Conservation (phyloP, 306 rosid species). For the Glycyrrhiza uralensis region DNA sequence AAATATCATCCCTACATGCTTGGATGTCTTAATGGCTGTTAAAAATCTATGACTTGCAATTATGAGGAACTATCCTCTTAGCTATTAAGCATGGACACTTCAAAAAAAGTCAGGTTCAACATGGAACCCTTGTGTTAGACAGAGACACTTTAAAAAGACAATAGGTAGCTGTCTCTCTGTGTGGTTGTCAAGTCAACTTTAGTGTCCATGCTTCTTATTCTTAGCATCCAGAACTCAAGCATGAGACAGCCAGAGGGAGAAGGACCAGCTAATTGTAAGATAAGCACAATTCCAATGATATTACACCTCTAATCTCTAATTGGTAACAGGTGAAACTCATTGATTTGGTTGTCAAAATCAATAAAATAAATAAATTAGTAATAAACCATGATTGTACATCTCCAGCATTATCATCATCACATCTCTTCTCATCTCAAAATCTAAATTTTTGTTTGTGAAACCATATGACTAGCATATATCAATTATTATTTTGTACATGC, state of each 20-base stretch:
- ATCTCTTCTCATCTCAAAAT: not conserved
- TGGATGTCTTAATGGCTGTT: not conserved
- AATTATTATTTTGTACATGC: too few species aligned
- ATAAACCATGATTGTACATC: not conserved
- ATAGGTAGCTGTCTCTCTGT: not conserved
- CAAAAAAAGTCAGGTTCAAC: not conserved
- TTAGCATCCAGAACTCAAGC: not conserved
- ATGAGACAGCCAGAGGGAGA: not conserved
- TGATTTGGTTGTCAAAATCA: not conserved
- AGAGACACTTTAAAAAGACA: not conserved
- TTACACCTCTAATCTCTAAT: not conserved
- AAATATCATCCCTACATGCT: not conserved
- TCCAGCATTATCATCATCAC: not conserved
- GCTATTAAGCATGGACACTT: not conserved
- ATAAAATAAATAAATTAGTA: not conserved
- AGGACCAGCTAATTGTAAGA: not conserved
- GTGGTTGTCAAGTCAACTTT: not conserved
- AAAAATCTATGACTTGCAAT: not conserved
- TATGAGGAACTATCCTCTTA: not conserved
- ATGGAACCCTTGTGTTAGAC: not conserved
- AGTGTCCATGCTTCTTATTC: not conserved
- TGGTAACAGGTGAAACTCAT: not conserved
- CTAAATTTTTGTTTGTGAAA: not conserved
- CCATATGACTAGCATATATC: not conserved
- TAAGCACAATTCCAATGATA: not conserved